Conservation (phyloP, 331 rosid species). For the Rhamnella rubrinervis region DNA sequence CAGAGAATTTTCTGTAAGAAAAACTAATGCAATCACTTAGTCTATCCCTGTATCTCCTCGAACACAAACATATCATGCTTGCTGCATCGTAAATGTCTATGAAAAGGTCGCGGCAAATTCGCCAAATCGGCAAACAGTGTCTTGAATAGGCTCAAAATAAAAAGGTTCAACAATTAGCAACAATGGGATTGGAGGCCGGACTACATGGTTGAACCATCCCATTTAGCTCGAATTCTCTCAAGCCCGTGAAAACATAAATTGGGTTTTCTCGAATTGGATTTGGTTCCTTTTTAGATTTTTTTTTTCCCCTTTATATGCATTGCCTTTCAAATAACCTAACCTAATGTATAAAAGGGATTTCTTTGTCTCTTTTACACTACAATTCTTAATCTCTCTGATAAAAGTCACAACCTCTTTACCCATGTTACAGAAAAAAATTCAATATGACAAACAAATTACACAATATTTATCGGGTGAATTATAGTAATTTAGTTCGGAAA, state of each 20-base stretch:
- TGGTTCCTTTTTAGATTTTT: too few relatives aligned
- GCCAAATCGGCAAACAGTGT: background rate
- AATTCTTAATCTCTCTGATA: too few relatives aligned
- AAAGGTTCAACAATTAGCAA: background rate
- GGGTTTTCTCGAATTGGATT: too few relatives aligned
- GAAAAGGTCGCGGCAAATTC: background rate
- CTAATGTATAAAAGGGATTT: too few relatives aligned
- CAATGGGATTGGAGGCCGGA: background rate
- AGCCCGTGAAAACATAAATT: background rate
- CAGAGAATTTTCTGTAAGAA: constrained; percentile 30
- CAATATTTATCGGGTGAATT: too few relatives aligned
- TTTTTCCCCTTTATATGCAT: too few relatives aligned
- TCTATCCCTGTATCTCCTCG: constrained; percentile 3
- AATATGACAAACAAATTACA: too few relatives aligned
- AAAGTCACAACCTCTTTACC: too few relatives aligned
- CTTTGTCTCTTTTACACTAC: too few relatives aligned
- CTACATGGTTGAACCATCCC: background rate
- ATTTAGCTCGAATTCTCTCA: background rate
- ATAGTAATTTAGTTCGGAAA: too few relatives aligned
- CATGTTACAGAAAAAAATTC: too few relatives aligned
- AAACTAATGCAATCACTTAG: background rate
- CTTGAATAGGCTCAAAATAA: background rate
- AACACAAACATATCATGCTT: constrained; percentile 10
- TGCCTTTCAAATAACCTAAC: too few relatives aligned
- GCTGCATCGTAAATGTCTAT: background rate